Conservation (phyloP, 345 rosid species). For the Gossypium mustelinum region DNA sequence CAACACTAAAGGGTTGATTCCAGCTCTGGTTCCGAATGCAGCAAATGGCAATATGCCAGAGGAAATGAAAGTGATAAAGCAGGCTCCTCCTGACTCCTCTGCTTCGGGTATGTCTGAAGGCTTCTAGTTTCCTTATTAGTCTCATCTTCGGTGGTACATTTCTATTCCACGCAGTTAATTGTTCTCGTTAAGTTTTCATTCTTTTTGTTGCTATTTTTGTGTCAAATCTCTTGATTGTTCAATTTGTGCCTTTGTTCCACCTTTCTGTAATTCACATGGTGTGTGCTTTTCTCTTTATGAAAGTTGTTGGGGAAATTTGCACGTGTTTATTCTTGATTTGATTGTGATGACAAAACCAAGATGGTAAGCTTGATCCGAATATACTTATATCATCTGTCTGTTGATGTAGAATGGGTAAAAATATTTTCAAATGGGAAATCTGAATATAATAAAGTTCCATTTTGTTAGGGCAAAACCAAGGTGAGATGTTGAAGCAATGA, state of each 20-base stretch:
- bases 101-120: slow-evolving; percentile 39
- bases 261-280: background rate
- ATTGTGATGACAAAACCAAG: background rate
- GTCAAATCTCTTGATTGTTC: background rate
- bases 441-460: slow-evolving; percentile 3
- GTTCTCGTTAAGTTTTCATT: background rate
- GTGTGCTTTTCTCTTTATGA: background rate
- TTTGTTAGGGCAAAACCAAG: slow-evolving; percentile 37
- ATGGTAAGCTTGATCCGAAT: background rate
- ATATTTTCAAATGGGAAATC: slow-evolving; percentile 7
- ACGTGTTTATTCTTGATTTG: background rate
- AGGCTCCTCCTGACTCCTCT: slow-evolving; percentile 25
- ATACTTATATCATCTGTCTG: background rate
- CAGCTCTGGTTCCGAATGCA: slow-evolving; percentile 23
- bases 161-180: background rate
- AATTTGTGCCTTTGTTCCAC: background rate
- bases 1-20: slow-evolving; percentile 31
- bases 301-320: background rate
- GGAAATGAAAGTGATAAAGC: slow-evolving; percentile 34
- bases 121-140: background rate
- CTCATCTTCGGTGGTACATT: slow-evolving; percentile 14
- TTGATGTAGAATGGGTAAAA: background rate
- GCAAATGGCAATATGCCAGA: slow-evolving; percentile 32
- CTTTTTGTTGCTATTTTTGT: background rate
- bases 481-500: slow-evolving; percentile 30